Conservation (phyloP, 345 rosid genomes). For the rapeseed (Brassica napus) region DNA sequence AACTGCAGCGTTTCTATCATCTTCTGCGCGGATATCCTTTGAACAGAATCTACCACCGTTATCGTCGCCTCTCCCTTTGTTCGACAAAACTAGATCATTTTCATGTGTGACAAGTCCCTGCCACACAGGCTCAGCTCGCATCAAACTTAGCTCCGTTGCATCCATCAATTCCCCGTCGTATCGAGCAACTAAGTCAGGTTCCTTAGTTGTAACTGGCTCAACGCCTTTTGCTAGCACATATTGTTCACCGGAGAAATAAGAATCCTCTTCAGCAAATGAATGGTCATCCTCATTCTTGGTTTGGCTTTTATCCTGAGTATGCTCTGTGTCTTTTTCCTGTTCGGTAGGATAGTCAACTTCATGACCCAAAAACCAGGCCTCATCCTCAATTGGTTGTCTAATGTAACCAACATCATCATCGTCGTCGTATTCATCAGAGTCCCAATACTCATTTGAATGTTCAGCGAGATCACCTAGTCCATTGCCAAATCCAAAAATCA, state of each 20-base stretch:
- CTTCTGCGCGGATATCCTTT: constrained; percentile 68
- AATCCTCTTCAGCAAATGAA: constrained; percentile 93
- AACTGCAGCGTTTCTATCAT: constrained; percentile 81
- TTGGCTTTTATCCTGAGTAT: constrained; percentile 65
- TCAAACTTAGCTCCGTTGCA: constrained; percentile 72
- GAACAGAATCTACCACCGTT: constrained; percentile 50
- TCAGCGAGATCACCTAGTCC: constrained; percentile 81
- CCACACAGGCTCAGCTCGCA: constrained; percentile 91
- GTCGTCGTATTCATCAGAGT: constrained; percentile 94
- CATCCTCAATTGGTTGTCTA: constrained; percentile 96
- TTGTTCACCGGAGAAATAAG: constrained; percentile 93
- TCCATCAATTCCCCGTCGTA: constrained; percentile 86
- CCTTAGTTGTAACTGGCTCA: constrained; percentile 54
- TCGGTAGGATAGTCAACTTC: constrained; percentile 96
- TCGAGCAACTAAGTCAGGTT: constrained; percentile 61
- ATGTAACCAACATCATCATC: constrained; percentile 94
- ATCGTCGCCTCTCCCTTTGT: constrained; percentile 51
- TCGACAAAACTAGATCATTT: constrained; percentile 64
- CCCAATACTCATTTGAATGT: constrained; percentile 91
- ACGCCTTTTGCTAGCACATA: constrained; percentile 63
- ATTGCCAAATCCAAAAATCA: constrained; percentile 93
- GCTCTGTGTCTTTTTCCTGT: not conserved
- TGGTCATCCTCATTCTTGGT: constrained; percentile 81
- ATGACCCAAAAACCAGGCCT: constrained; percentile 95
- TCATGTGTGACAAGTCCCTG: constrained; percentile 89